These are phyloP conservation scores for Epichloe bromicola DNA, from an alignment of 2,329 filamentous ascomycete genomes.

Conservation along the genomic window DNA sequence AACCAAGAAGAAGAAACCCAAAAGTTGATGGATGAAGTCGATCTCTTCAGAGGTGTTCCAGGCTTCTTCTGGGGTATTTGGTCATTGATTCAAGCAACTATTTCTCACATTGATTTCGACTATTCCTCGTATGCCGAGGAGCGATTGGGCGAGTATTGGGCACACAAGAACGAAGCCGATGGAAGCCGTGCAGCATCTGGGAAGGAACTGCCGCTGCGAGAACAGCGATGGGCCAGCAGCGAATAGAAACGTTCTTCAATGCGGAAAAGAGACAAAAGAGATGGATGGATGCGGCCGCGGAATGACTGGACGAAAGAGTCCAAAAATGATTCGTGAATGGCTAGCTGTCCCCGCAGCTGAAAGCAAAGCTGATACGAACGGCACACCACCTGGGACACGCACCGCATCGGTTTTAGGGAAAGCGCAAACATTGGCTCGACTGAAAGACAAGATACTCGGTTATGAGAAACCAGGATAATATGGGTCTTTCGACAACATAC, in stretches of 20 bases:
- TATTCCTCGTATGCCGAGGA: conserved; percentile 85
- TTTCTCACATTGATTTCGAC: conserved; percentile 93
- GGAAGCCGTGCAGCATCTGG: conserved; percentile 40
- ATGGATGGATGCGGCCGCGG: neutral
- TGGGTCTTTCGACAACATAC: neutral
- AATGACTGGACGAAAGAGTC: neutral
- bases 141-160: conserved; percentile 82
- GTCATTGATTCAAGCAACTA: conserved; percentile 87
- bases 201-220: conserved; percentile 58
- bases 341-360: neutral
- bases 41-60: conserved; percentile 75
- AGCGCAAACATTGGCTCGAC: neutral
- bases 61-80: conserved; percentile 91
- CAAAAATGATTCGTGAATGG: neutral
- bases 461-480: neutral
- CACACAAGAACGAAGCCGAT: conserved; percentile 66
- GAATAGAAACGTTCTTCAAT: conserved; percentile 5
- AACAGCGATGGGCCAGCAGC: conserved; percentile 58
- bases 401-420: neutral
- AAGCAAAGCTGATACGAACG: neutral
- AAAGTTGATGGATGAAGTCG: conserved; percentile 66
- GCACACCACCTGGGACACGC: neutral
- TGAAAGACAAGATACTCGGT: neutral
- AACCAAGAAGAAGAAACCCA: conserved; percentile 50
- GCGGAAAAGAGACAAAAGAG: neutral